Percentiles rank a stretch among this genome's conserved stretches.
phyloP scores from a whole-genome alignment of 2,329 filamentous ascomycete genomes.

The Microsporum canis region DNA sequence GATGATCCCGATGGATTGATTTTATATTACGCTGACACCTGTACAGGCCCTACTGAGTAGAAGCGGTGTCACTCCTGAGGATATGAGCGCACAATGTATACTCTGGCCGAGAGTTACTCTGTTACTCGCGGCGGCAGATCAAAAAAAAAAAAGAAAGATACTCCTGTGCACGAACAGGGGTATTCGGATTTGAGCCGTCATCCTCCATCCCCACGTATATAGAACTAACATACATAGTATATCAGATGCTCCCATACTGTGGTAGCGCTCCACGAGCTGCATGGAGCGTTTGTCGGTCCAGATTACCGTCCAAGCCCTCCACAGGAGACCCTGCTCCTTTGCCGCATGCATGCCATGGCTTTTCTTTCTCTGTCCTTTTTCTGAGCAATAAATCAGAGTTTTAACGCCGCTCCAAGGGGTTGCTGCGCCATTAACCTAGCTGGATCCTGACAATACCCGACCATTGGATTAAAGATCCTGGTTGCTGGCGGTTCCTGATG shows the following conservation, averaged over 20 bases:
- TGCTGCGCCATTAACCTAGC: background rate
- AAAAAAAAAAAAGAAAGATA: background rate
- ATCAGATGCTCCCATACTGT: constrained; percentile 2
- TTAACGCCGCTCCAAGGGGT: constrained; percentile 1
- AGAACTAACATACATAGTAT: background rate
- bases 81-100: background rate
- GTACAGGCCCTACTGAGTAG: background rate
- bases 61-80: background rate
- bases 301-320: constrained; percentile 1
- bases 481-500: background rate
- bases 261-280: constrained; percentile 3
- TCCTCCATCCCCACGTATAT: background rate
- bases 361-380: background rate
- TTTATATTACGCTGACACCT: background rate
- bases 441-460: background rate
- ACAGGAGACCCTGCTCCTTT: constrained; percentile 1
- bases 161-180: constrained; percentile 1
- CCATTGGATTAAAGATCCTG: background rate
- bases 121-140: background rate
- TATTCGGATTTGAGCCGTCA: background rate
- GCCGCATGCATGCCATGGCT: constrained; percentile 2
- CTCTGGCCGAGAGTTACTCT: background rate
- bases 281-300: constrained; percentile 3
- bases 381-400: constrained; percentile 1
- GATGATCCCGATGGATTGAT: background rate